These are phyloP conservation scores for Aspergillus ochraceus DNA, from an alignment of 2,329 filamentous ascomycete genomes.

Conservation along the genomic window DNA sequence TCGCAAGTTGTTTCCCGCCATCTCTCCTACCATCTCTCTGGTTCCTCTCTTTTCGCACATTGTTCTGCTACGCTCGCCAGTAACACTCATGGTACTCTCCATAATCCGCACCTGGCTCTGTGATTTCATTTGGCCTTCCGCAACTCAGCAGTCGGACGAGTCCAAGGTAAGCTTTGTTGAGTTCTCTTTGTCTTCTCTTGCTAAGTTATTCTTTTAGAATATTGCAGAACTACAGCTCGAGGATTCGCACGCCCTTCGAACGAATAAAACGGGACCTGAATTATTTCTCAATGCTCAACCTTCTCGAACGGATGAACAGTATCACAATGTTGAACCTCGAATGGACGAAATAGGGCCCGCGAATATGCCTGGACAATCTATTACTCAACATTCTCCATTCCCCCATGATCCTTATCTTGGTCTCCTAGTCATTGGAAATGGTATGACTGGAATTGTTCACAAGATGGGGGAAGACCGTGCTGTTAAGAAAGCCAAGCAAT, in stretches of 20 bases:
- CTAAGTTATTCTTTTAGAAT: not conserved
- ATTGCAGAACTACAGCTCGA: not conserved
- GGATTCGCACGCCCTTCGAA: not conserved
- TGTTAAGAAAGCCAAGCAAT: constrained; percentile 12
- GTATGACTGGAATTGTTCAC: constrained; percentile 13
- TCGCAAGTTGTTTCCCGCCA: too few relatives aligned
- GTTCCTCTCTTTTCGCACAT: too few relatives aligned
- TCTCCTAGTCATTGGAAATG: constrained; percentile 8
- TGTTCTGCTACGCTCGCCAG: not conserved
- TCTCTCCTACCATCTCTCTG: too few relatives aligned
- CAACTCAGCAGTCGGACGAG: not conserved
- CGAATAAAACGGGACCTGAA: not conserved
- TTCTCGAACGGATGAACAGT: not conserved
- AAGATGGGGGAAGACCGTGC: constrained; percentile 8
- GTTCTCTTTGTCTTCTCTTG: not conserved
- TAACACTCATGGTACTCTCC: not conserved
- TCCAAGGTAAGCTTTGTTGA: constrained; percentile 1
- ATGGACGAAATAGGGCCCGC: not conserved
- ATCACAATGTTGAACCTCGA: not conserved
- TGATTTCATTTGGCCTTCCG: not conserved
- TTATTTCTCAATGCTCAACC: not conserved
- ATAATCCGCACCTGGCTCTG: not conserved
- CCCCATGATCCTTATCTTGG: constrained; percentile 7
- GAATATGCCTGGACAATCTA: not conserved
- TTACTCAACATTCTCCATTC: not conserved